These are phyloP conservation scores for Mycothermus thermophilus DNA, from an alignment of 495 filamentous ascomycete species.

Conservation along the genomic window DNA sequence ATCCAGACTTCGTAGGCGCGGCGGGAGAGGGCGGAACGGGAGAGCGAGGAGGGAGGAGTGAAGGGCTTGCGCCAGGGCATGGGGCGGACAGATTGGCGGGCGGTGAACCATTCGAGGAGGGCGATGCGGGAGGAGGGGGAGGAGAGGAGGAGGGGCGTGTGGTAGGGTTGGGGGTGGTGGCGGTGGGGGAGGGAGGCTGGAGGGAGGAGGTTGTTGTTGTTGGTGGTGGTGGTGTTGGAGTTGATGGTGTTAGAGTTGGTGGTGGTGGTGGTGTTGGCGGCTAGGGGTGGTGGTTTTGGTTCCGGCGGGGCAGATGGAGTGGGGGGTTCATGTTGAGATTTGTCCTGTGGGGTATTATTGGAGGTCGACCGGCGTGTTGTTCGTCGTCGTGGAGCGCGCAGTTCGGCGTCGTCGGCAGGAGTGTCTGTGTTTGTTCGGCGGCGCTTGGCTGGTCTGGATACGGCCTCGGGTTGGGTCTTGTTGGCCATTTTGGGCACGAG, in stretches of 20 bases:
- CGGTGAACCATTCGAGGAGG: constrained; percentile 30
- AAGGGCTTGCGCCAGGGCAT: constrained; percentile 39
- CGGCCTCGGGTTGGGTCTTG: neutral
- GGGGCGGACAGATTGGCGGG: constrained; percentile 17
- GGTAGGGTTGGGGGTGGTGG: constrained; percentile 21
- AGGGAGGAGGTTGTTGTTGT: neutral
- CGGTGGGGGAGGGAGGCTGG: constrained; percentile 3
- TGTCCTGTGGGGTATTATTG: too few species aligned
- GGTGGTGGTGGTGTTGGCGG: neutral
- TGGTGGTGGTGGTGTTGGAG: neutral
- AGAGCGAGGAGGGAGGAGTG: constrained; percentile 11
- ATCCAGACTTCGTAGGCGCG: constrained; percentile 39
- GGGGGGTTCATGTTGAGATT: too few species aligned
- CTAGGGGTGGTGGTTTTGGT: neutral
- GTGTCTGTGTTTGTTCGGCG: constrained; percentile 2
- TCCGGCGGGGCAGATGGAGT: neutral
- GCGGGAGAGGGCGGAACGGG: constrained; percentile 14
- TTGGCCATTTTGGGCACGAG: neutral
- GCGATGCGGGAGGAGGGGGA: constrained; percentile 9
- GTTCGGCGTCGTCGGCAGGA: too few species aligned
- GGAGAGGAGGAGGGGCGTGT: constrained; percentile 28
- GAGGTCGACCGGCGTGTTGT: too few species aligned
- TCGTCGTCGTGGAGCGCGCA: too few species aligned
- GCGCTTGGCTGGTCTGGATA: neutral
- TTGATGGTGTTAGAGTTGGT: neutral